phyloP scores from a whole-genome alignment of 257 asterid genomes.

The Anisodus tanguticus region DNA sequence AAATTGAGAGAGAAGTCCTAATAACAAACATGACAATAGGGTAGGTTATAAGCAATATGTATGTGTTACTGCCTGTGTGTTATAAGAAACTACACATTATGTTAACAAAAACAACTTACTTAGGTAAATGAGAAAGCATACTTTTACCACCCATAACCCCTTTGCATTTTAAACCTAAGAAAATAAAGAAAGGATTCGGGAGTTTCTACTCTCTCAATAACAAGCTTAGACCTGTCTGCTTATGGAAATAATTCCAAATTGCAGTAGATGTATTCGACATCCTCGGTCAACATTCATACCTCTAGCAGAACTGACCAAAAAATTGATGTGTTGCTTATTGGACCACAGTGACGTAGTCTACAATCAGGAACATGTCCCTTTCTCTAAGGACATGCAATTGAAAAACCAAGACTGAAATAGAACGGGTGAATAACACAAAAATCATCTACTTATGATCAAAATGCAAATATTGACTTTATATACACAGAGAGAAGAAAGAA shows the following conservation, averaged over 20 bases:
- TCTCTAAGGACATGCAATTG: neutral
- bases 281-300: neutral
- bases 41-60: neutral
- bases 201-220: slow-evolving; percentile 10
- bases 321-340: neutral
- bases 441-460: neutral
- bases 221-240: neutral
- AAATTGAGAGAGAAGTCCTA: neutral
- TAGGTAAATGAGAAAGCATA: neutral
- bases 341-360: neutral
- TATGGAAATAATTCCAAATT: neutral
- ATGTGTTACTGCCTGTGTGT: neutral
- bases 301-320: neutral
- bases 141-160: neutral
- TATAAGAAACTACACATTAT: neutral
- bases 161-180: neutral
- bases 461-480: neutral
- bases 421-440: neutral
- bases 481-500: neutral
- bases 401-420: neutral
- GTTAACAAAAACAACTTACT: neutral
- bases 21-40: neutral
- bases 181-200: neutral
- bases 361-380: neutral
- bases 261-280: neutral